Percentiles rank a stretch among this genome's conserved stretches.
phyloP scores from a whole-genome alignment of 805 yeast genomes.

The Cyberlindnera subsufficiens region DNA sequence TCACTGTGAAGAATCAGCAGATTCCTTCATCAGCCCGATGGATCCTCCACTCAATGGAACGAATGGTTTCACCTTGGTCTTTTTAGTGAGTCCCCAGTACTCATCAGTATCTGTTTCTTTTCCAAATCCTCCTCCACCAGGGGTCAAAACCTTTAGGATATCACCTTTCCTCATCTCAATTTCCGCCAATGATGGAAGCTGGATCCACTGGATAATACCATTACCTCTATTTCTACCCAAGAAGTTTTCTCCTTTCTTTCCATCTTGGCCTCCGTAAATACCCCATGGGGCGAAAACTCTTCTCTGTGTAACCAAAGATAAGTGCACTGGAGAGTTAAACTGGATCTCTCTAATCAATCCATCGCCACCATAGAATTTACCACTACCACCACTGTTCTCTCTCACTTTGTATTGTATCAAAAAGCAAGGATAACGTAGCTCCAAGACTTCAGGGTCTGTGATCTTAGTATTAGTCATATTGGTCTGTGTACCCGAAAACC shows the following conservation, averaged over 20 bases:
- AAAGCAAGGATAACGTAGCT: conserved; percentile 45
- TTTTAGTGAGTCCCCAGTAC: conserved; percentile 19
- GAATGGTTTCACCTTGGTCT: conserved; percentile 4
- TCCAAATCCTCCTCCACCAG: conserved; percentile 45
- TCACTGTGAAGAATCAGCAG: conserved; percentile 17
- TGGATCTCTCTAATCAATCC: conserved; percentile 46
- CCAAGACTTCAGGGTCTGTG: conserved; percentile 51
- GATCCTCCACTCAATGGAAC: conserved; percentile 21
- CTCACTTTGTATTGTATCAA: conserved; percentile 40
- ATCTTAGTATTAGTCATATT: conserved; percentile 50
- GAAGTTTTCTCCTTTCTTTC: conserved; percentile 41
- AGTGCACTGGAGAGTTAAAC: conserved; percentile 34
- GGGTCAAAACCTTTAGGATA: conserved; percentile 31
- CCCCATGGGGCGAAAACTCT: conserved; percentile 52
- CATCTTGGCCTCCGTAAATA: conserved; percentile 46
- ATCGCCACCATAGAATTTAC: conserved; percentile 44
- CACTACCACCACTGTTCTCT: conserved; percentile 42
- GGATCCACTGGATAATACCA: conserved; percentile 28
- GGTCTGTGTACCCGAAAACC: conserved; percentile 48
- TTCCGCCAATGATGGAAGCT: conserved; percentile 28
- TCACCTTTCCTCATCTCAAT: conserved; percentile 33
- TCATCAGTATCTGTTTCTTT: conserved; percentile 22
- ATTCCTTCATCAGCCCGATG: conserved; percentile 15
- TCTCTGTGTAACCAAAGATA: conserved; percentile 44
- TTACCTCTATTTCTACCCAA: conserved; percentile 28